These are phyloP conservation scores for Nicotiana knightiana DNA, from an alignment of 257 asterid species.

Conservation along the genomic window DNA sequence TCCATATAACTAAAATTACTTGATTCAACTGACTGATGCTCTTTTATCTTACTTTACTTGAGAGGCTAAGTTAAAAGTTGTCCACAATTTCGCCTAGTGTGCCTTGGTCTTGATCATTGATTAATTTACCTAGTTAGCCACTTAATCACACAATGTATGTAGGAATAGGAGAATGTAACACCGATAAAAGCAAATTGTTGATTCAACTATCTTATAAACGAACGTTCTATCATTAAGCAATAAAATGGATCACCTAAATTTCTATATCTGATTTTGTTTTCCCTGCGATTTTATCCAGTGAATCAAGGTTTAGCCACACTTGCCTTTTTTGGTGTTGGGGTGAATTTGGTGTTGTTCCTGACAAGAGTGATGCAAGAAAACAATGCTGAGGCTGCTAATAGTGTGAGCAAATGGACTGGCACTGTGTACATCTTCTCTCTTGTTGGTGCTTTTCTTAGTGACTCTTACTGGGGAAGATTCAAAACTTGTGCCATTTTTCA, in stretches of 20 bases:
- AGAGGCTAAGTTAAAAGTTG: neutral
- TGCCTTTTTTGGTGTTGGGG: slow-evolving; percentile 92
- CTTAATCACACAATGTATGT: neutral
- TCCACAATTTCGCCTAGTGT: neutral
- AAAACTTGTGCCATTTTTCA: slow-evolving; percentile 87
- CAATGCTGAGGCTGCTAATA: slow-evolving; percentile 91
- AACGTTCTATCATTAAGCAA: neutral
- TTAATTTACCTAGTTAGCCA: neutral
- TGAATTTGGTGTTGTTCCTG: slow-evolving; percentile 82
- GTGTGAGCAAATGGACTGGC: slow-evolving; percentile 96
- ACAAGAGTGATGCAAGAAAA: slow-evolving; percentile 74
- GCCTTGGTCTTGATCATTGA: neutral
- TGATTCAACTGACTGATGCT: neutral
- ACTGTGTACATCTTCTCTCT: slow-evolving; percentile 94
- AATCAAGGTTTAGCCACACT: slow-evolving; percentile 94
- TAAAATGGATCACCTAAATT: neutral
- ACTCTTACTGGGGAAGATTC: slow-evolving; percentile 96
- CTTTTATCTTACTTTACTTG: neutral
- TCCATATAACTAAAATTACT: neutral
- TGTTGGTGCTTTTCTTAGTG: slow-evolving; percentile 93
- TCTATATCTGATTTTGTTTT: neutral
- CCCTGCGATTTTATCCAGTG: slow-evolving; percentile 34
- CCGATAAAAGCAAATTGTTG: neutral
- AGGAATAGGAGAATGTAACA: neutral
- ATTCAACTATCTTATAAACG: neutral